Evolutionary conservation across 345 rosid genomes (phyloP), one percentile per base, ranked within the genome.

Genomic region (Moringa oleifera): DNA sequence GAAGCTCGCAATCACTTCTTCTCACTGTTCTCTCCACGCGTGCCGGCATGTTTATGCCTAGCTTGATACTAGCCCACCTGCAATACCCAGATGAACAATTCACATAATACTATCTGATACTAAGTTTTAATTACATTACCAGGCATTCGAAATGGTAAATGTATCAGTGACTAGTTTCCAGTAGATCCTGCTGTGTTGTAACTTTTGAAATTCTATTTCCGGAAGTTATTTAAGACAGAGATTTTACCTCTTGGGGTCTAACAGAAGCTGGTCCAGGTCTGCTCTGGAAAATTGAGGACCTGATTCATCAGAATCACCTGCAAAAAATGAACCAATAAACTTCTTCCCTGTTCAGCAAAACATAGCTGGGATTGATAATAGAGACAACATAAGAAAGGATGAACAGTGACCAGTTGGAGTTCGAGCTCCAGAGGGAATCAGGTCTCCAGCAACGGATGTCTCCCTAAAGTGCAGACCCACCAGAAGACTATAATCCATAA

Each of bases 381-480:
- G 52, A 62, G 63, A 59, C 65, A 62, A 68, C 61, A 61, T 54
- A 65, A 55, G 54, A 62, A 64, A 31, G 69, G 77, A 20, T 71
- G 63, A 51, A 70, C 41, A 47, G 49, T 61, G 70, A 79, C 80
- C 87, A 16, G 75, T 53, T 20, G 80, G 79, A 41, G 86, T 69
- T 15, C 61, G 65, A 69, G 81, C 68, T 73, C 78, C 83, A 45
- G 81, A 78, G 46, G 96, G 90, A 63, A 93, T 83, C 36, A 93
- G 64, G n/a, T 89, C 90, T 31, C 97, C 85, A 51, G 74, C 71
- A 2, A 71, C 67, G 6, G 95, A 64, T 57, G 83, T 81, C 64
- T 87, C 91, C 79, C 87, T 80, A 68, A 93, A 93, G 57, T 89
- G 94, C 75, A 93, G 90, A 45, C 98, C 98, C 45, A 93, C 95